Base-by-base conservation (phyloP, 441 rosid species). In the Daphne laureola region DNA sequence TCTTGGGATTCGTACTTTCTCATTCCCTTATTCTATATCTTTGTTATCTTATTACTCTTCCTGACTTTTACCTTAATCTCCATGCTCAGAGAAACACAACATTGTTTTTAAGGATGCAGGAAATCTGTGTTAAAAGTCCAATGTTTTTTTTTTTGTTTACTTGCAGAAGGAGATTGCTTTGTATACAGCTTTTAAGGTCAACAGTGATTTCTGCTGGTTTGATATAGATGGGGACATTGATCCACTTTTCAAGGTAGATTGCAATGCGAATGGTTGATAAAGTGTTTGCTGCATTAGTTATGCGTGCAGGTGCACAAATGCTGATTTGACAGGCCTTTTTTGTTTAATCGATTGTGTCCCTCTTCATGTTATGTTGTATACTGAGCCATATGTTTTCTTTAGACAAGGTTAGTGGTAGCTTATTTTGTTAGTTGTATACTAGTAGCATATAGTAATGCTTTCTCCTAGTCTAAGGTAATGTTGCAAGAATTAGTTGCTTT, bases 101-200 rank as follows among this genome's bases (percentile, higher is more conserved):
- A 12, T 23, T 17, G 16, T 25, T 2, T 38, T 36, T 48, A 42
- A 27, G 18, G 18, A 41, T 9, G 50, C 6, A 46, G 17, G 46
- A 12, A 25, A 4, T 21, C 4, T 31, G 38, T 31, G 38, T 31
- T 31, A 31, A 31, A 31, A 31, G 11, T 36, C 45, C 17, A 15
- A 17, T 7, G 8, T 43, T 23, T 15, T 53, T 61, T 66, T 54
- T 62, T 59, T 63, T 21, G 25, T 21, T 21, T 0, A 21, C 25
- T 55, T 69, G 87, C 95, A 93, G 99, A 93, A 93, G 73, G 99
- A 90, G 80, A 71, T 93, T 71, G 99, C 95, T 65, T 74, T 93
- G 61, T 93, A 93, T 58, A 93, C 96, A 0, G 99, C 99, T 77
- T 83, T 87, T 49, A 93, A 83, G 68, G 62, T 74, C 68, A 80